These are phyloP conservation scores for Aristolochia californica DNA, from an alignment of 164 flowering plant species.

Conservation along the genomic window DNA sequence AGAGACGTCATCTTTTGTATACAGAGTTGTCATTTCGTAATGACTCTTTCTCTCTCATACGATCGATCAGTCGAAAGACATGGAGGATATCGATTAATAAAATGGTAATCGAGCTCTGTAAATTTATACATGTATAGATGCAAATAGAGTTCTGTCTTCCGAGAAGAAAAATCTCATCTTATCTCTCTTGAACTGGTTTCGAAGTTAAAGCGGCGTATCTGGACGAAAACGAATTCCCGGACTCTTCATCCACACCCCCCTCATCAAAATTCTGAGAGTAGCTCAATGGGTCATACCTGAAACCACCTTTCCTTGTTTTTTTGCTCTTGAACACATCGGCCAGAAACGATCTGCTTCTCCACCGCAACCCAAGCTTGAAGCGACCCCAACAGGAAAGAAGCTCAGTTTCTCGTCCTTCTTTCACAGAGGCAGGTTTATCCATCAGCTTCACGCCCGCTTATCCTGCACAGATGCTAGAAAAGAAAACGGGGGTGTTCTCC, in stretches of 20 bases:
- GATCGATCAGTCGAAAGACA: too few species aligned
- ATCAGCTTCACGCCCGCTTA: neutral
- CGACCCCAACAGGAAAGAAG: constrained; percentile 31
- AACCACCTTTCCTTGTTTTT: constrained; percentile 12
- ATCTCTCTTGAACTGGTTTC: neutral
- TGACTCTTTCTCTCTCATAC: too few species aligned
- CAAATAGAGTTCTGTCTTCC: too few species aligned
- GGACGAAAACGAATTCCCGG: constrained; percentile 23
- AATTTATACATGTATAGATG: too few species aligned
- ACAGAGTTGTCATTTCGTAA: too few species aligned
- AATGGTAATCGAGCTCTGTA: too few species aligned
- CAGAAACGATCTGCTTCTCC: constrained; percentile 11
- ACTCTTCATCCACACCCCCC: constrained; percentile 21
- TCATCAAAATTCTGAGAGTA: constrained; percentile 50
- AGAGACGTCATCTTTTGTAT: too few species aligned
- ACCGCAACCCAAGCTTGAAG: constrained; percentile 24
- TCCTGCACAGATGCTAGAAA: neutral
- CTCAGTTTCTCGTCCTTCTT: constrained; percentile 7
- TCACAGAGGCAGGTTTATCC: constrained; percentile 6
- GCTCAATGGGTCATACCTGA: constrained; percentile 41
- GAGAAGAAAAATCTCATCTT: neutral
- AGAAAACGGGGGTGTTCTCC: neutral
- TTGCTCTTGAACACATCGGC: constrained; percentile 8
- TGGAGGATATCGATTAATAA: too few species aligned
- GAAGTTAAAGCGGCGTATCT: constrained; percentile 23